Evolutionary conservation across 2,329 filamentous ascomycete genomes (phyloP).

Genomic region (Magnaporthiopsis incrustans): DNA sequence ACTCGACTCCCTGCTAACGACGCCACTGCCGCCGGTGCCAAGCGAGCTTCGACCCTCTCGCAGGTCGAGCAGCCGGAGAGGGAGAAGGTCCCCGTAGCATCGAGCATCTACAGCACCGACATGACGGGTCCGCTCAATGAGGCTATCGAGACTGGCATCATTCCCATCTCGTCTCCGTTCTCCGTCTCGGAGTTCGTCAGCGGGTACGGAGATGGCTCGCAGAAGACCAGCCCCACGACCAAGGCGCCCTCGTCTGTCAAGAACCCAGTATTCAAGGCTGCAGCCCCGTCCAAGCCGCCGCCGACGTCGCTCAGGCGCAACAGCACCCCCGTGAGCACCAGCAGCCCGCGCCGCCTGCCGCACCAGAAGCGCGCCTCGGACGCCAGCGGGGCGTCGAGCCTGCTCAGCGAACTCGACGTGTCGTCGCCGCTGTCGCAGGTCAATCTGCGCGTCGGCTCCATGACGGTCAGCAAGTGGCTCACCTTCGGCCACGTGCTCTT

Average conservation of each 20-base stretch:
- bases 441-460: constrained; percentile 69
- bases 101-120: constrained; percentile 47
- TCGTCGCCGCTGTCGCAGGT: constrained; percentile 61
- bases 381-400: constrained; percentile 34
- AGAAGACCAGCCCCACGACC: constrained; percentile 11
- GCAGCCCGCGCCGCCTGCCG: constrained; percentile 13
- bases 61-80: constrained; percentile 19
- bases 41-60: not conserved
- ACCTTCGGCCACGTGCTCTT: constrained; percentile 79
- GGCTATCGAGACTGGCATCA: constrained; percentile 33
- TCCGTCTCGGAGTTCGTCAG: constrained; percentile 34
- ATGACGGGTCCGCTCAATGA: constrained; percentile 45
- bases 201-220: constrained; percentile 30
- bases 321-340: constrained; percentile 16
- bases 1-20: not conserved
- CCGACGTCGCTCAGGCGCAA: constrained; percentile 11
- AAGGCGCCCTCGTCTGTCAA: constrained; percentile 9
- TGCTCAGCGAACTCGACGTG: constrained; percentile 45
- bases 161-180: constrained; percentile 32
- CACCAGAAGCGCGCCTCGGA: constrained; percentile 28
- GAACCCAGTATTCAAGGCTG: constrained; percentile 7
- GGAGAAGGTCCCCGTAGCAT: constrained; percentile 27
- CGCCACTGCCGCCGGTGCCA: too few species aligned
- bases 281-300: not conserved
- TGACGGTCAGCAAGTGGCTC: constrained; percentile 83